Conservation (phyloP, 2,329 filamentous ascomycete genomes). For the Didymella arachidicola region DNA sequence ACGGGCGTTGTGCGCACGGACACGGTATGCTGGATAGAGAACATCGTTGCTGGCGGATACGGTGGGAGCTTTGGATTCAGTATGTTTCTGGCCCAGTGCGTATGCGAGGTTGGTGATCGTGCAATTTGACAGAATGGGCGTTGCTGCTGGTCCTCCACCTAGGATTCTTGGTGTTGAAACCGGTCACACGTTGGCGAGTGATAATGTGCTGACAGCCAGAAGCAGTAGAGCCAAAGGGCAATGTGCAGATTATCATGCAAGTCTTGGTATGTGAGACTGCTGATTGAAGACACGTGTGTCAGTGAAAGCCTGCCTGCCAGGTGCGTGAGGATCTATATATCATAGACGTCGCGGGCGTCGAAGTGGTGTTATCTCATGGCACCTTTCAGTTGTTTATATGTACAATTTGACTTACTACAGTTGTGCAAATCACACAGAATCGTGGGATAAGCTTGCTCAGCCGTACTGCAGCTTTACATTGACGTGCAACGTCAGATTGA, state of each 20-base stretch:
- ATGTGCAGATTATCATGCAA: not conserved
- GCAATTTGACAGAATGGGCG: constrained; percentile 49
- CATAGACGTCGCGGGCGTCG: not conserved
- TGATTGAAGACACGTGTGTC: not conserved
- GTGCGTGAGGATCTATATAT: not conserved
- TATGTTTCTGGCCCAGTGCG: constrained; percentile 6
- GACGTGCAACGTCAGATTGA: not conserved
- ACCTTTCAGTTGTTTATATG: not conserved
- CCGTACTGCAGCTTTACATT: not conserved
- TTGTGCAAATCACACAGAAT: not conserved
- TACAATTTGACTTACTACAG: not conserved
- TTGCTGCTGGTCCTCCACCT: constrained; percentile 47
- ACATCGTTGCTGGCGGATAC: constrained; percentile 28
- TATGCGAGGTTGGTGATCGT: constrained; percentile 40
- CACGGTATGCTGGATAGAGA: constrained; percentile 38
- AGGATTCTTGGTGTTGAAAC: constrained; percentile 18
- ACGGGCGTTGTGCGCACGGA: no score
- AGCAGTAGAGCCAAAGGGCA: not conserved
- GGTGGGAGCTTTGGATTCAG: constrained; percentile 35
- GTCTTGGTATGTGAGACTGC: not conserved
- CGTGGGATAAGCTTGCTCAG: not conserved
- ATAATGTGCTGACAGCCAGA: not conserved
- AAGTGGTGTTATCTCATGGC: not conserved
- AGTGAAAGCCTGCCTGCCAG: not conserved
- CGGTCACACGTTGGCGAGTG: not conserved